These are phyloP conservation scores for Hypoxylon cercidicola DNA, from an alignment of 495 filamentous ascomycete species.

Conservation along the genomic window DNA sequence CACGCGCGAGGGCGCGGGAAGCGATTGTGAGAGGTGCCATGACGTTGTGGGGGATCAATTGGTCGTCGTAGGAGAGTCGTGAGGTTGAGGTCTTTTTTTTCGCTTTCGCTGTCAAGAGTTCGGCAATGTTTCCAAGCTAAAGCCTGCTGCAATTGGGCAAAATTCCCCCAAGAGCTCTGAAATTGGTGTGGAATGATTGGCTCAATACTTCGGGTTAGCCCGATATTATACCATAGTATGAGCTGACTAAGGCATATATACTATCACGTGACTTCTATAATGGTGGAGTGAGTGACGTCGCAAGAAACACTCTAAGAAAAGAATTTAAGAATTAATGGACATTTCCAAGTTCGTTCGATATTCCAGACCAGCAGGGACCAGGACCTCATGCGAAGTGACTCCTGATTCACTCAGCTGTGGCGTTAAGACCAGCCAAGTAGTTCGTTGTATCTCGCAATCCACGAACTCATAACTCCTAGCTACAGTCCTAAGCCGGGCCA, in stretches of 20 bases:
- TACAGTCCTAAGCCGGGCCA: too few relatives aligned
- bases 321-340: too few relatives aligned
- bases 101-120: conserved; percentile 48
- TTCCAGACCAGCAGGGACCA: too few relatives aligned
- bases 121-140: conserved; percentile 39
- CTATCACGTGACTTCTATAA: conserved; percentile 24
- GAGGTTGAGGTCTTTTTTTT: conserved; percentile 62
- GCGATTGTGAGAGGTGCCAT: conserved; percentile 61
- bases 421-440: not conserved
- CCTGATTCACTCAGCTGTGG: not conserved
- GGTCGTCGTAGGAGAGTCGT: conserved; percentile 44
- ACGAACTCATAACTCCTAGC: not conserved
- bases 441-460: not conserved
- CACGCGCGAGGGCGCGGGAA: conserved; percentile 58
- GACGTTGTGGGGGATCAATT: conserved; percentile 48
- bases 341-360: too few relatives aligned
- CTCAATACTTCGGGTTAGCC: conserved; percentile 23
- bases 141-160: conserved; percentile 26
- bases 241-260: conserved; percentile 4
- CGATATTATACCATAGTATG: conserved; percentile 5
- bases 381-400: not conserved
- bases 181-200: conserved; percentile 43
- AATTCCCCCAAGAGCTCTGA: conserved; percentile 36
- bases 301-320: too few relatives aligned
- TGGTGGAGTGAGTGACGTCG: not conserved